Base-by-base conservation (phyloP, 768 basidiomycete species). In the Phaeotremella fagi region DNA sequence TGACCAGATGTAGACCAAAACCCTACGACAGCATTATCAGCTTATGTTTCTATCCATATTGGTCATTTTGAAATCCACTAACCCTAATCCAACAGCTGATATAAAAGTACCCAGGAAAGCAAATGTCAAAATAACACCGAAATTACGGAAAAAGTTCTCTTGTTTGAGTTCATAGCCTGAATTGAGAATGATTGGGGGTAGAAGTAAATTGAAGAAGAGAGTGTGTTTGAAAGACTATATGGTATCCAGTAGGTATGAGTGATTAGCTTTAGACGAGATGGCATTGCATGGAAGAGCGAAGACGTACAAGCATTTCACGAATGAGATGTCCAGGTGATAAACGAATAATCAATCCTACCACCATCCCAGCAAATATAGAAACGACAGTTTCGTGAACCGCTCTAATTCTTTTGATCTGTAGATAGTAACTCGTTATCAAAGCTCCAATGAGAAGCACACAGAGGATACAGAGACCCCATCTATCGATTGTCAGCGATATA, bases 101-200 rank as follows among this genome's bases (percentile, higher is more conserved):
- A 98, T 90, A 68, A 94, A 92, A 0, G 95, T 99, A 16, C 95
- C 95, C 9, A 88, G 75, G 66, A 98, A 97, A 0, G 92, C 92
- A 47, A 77, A 77, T 3, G 73, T 86, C 38, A 95, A 79, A 61
- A 99, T 99, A 24, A 91, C 92, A 9, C 90, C 92, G 69, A 98
- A 98, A 73, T 97, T 97, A 31, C 91, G 84, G 74, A 99, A 99
- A 77, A 99, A 99, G 79, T 92, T 92, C 76, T 92, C 94, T 80
- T 98, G 92, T 73, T 91, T 94, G 53, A 99, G 83, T 75, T 95
- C 91, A 72, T 95, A 99, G 4, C 95, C 95, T 1, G 91, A 95
- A 75, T 92, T 95, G 35, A 99, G 78, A 70, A 99, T 99, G 72
- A 99, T 99, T 1, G 95, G 95, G 4, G 94, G 95, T 3, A 98